Base-by-base conservation (phyloP, 306 rosid species). In the Ormosia emarginata region DNA sequence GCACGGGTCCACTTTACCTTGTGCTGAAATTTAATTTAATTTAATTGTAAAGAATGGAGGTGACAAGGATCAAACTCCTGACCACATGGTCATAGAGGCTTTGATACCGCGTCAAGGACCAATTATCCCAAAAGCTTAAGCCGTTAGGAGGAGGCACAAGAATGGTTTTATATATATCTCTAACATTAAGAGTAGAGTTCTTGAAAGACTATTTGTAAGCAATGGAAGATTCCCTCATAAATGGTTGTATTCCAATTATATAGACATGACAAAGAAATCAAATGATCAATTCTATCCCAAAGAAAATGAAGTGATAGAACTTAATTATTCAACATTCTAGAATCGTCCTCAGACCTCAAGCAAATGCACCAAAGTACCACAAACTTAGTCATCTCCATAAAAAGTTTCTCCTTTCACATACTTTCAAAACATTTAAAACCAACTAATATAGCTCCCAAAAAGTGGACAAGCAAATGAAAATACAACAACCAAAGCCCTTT, bases 301-400 rank as follows among this genome's bases (percentile, higher is more conserved):
- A 82, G 80, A 32, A 67, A 55, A 81, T 43, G 49, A 66, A 43
- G 81, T 56, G 65, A 82, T 67, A 32, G 17, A 67, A 57, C 71
- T 37, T 65, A 15, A 56, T 67, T 34, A 66, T 30, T 44, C 70
- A 46, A 67, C 30, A 56, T 73, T 75, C n/a, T 24, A 55, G 55
- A 17, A 41, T 50, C 10, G 12, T 62, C 37, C 72, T 5, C 47
- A 65, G 12, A 50, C 37, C 72, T 5, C 47, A 65, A 73, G 62
- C 50, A 40, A 50, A 64, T 76, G 79, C 30, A 37, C 8, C 36
- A 9, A 50, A 72, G 67, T 39, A 52, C 52, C 67, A 72, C 74
- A 81, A 63, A 39, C 74, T 62, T 29, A 15, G 44, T 49, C 79
- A 49, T 71, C 67, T 62, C 67, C 36, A 80, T 61, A 50, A 81